Evolutionary conservation across 2,329 filamentous ascomycete species (phyloP).

Genomic region (Aspergillus pseudoviridinutans): DNA sequence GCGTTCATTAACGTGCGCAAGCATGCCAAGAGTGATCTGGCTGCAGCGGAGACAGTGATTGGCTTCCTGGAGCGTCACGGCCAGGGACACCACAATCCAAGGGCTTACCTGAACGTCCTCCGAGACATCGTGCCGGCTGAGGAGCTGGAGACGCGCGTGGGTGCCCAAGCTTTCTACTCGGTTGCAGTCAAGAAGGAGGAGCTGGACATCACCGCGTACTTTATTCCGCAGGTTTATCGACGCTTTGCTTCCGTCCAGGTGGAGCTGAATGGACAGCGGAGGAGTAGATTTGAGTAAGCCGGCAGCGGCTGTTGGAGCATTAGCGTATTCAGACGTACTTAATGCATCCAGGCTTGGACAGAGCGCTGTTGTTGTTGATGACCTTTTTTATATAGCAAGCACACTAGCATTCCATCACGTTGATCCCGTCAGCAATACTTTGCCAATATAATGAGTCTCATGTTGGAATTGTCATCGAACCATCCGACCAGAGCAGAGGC

Average conservation of each 20-base stretch:
- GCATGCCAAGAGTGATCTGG: conserved; percentile 2
- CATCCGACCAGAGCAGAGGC: too few species aligned
- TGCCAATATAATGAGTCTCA: too few species aligned
- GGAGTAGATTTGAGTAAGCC: too few species aligned
- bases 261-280: neutral
- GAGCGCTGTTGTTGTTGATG: too few species aligned
- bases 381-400: too few species aligned
- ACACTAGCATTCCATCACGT: too few species aligned
- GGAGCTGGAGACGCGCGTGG: neutral
- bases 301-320: too few species aligned
- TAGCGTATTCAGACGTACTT: too few species aligned
- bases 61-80: conserved; percentile 3
- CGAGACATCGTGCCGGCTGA: conserved; percentile 1
- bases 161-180: conserved; percentile 1
- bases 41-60: neutral
- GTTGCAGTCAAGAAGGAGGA: conserved; percentile 3
- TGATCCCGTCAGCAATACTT: too few species aligned
- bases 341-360: too few species aligned
- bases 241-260: neutral
- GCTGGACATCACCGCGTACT: conserved; percentile 3
- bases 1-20: neutral
- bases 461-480: too few species aligned
- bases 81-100: neutral
- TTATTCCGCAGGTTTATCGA: conserved; percentile 3
- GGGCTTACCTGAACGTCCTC: conserved; percentile 2